Conservation (phyloP, 352 stramenopile genomes). For the Pythium rishiriense region DNA sequence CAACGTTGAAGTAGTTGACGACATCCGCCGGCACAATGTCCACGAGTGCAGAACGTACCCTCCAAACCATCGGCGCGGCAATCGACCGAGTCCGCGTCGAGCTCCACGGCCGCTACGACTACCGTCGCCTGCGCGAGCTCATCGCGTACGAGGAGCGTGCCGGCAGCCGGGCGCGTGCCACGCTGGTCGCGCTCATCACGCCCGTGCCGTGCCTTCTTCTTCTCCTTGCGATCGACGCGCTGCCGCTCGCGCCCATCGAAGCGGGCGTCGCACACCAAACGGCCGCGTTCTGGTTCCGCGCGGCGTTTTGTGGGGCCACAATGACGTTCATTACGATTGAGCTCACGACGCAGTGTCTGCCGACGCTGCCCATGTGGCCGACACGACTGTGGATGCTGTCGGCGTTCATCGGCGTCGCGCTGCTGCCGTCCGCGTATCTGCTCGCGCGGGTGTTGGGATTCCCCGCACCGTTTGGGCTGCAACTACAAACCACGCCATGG, state of each 20-base stretch:
- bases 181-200: background rate
- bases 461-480: conserved; percentile 12
- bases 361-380: background rate
- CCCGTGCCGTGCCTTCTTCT: background rate
- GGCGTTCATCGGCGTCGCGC: background rate
- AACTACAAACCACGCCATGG: background rate
- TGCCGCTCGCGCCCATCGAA: background rate
- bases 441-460: conserved; percentile 5
- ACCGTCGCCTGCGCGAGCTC: background rate
- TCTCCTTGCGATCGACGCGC: background rate
- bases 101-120: background rate
- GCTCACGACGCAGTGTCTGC: conserved; percentile 1
- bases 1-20: too few relatives aligned
- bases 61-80: background rate
- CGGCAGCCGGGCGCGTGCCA: too few relatives aligned
- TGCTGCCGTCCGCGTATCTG: background rate
- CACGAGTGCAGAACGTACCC: too few relatives aligned
- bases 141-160: background rate
- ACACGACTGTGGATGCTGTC: conserved; percentile 3
- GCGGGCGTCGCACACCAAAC: conserved; percentile 6
- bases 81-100: background rate
- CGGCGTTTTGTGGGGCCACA: background rate
- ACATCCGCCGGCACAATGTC: too few relatives aligned
- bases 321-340: conserved; percentile 8
- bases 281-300: conserved; percentile 1